A percentile compares a stretch with the other conserved stretches of the same genome.
These are phyloP conservation scores for Penicillium samsonianum DNA, from an alignment of 495 filamentous ascomycete genomes.

Conservation along the genomic window DNA sequence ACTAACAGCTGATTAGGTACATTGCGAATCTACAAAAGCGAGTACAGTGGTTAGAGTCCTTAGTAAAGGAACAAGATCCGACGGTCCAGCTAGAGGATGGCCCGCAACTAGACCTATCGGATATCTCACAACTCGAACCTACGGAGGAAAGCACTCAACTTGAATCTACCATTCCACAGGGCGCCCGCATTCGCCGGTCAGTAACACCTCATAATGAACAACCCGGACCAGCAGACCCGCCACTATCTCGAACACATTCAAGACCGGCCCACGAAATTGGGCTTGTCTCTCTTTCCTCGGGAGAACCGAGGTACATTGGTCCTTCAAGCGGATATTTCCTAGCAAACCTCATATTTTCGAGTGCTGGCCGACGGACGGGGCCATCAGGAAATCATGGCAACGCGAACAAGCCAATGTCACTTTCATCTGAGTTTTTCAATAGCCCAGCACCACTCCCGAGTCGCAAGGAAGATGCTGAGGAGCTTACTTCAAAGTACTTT, in stretches of 20 bases:
- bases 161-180: background rate
- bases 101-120: conserved; percentile 13
- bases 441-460: conserved; percentile 36
- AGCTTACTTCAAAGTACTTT: conserved; percentile 46
- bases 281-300: conserved; percentile 38
- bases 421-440: conserved; percentile 38
- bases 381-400: conserved; percentile 5
- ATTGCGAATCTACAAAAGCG: conserved; percentile 42
- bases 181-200: background rate
- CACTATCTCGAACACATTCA: conserved; percentile 14
- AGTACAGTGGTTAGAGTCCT: conserved; percentile 45
- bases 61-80: conserved; percentile 35
- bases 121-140: conserved; percentile 4
- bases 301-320: conserved; percentile 41
- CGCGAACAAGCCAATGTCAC: conserved; percentile 15
- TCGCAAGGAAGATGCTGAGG: conserved; percentile 36
- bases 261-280: conserved; percentile 43
- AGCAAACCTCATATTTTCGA: conserved; percentile 44
- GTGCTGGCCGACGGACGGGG: conserved; percentile 32
- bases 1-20: conserved; percentile 29
- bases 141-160: background rate
- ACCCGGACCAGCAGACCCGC: conserved; percentile 1
- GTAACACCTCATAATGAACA: conserved; percentile 12
- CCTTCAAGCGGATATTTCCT: conserved; percentile 47
- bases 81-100: conserved; percentile 34